Conservation (phyloP, 495 filamentous ascomycete species). For the Collariella sp. region DNA sequence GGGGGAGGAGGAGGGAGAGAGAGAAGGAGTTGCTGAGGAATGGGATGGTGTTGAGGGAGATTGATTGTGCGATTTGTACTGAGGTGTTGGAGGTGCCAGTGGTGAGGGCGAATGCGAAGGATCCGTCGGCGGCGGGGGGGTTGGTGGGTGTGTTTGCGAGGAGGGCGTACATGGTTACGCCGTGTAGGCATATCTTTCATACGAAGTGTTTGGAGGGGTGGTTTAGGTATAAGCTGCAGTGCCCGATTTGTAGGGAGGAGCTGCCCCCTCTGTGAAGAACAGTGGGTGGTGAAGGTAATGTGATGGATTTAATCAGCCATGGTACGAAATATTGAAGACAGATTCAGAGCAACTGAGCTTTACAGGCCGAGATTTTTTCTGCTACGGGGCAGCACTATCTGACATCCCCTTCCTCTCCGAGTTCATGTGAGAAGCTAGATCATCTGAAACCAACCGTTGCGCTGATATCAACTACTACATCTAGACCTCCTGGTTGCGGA, state of each 20-base stretch:
- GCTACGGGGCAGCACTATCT: too few species aligned
- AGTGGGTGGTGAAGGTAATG: too few species aligned
- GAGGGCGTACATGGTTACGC: slow-evolving; percentile 90
- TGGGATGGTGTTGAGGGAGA: slow-evolving; percentile 35
- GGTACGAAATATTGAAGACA: too few species aligned
- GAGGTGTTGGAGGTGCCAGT: slow-evolving; percentile 85
- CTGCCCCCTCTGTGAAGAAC: slow-evolving; percentile 62
- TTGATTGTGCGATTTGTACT: slow-evolving; percentile 94
- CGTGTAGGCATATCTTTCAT: slow-evolving; percentile 94
- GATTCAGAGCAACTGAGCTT: too few species aligned
- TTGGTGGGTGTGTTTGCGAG: slow-evolving; percentile 65
- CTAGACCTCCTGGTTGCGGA: too few species aligned
- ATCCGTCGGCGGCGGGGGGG: slow-evolving; percentile 41
- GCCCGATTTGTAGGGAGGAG: slow-evolving; percentile 89
- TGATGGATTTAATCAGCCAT: too few species aligned
- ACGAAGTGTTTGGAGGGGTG: slow-evolving; percentile 88
- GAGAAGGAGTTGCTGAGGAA: slow-evolving; percentile 27
- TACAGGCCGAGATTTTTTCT: too few species aligned
- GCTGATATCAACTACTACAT: too few species aligned
- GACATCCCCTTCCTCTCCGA: too few species aligned
- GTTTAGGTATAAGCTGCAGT: slow-evolving; percentile 88
- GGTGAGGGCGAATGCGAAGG: slow-evolving; percentile 49
- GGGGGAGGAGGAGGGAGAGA: slow-evolving; percentile 19
- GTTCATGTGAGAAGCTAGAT: too few species aligned
- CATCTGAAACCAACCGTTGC: too few species aligned